Evolutionary conservation across 495 filamentous ascomycete species (phyloP).

Genomic region (Chaetomium fimeti): DNA sequence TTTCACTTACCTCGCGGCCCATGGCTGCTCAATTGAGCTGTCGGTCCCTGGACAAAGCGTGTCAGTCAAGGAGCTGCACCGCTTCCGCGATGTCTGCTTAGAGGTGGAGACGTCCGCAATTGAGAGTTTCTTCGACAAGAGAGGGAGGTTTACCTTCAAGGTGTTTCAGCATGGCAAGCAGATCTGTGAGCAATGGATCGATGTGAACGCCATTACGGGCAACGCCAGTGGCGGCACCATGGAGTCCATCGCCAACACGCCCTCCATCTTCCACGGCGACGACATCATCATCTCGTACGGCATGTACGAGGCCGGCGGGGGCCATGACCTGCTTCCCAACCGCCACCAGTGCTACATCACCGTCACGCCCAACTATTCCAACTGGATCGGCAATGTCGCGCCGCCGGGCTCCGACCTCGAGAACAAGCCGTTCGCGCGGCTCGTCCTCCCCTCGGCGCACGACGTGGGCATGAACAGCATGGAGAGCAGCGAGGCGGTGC

Average conservation of each 20-base stretch:
- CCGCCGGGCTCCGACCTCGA: constrained; percentile 45
- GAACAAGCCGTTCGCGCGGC: constrained; percentile 43
- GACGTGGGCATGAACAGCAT: constrained; percentile 59
- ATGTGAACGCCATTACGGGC: constrained; percentile 53
- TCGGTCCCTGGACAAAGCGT: constrained; percentile 45
- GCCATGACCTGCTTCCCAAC: constrained; percentile 43
- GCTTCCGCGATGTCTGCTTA: constrained; percentile 43
- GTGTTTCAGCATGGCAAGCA: constrained; percentile 42
- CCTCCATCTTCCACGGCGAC: constrained; percentile 40
- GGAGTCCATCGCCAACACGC: constrained; percentile 46
- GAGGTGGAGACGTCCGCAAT: constrained; percentile 51
- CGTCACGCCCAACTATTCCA: constrained; percentile 44
- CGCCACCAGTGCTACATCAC: constrained; percentile 54
- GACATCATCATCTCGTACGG: constrained; percentile 45
- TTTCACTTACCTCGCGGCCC: constrained; percentile 50
- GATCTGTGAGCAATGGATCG: constrained; percentile 41
- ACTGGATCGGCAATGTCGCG: constrained; percentile 49
- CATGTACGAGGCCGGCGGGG: constrained; percentile 52
- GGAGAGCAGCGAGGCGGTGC: constrained; percentile 41
- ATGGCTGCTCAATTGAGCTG: constrained; percentile 46
- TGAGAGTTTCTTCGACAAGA: constrained; percentile 44
- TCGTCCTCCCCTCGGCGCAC: constrained; percentile 51
- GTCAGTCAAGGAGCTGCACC: constrained; percentile 32
- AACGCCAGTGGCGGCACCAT: constrained; percentile 48
- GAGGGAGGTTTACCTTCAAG: constrained; percentile 49